Percentiles rank a stretch among this genome's conserved stretches.
Evolutionary conservation across 352 stramenopile species (phyloP).

Genomic region (Phytophthora ohioensis): DNA sequence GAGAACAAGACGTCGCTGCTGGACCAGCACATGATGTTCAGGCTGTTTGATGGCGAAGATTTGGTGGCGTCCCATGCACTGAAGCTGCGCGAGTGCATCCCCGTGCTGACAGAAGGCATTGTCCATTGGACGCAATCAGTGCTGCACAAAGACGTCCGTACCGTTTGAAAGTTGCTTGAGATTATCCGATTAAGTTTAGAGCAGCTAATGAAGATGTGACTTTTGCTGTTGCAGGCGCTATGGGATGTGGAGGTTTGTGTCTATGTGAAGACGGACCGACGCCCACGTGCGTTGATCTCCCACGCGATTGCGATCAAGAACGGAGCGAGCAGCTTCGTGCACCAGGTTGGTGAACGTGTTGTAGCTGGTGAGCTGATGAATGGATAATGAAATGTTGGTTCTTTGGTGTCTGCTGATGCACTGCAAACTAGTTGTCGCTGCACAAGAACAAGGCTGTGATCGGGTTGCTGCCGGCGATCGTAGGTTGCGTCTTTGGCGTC

Average conservation of each 20-base stretch:
- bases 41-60: slow-evolving; percentile 36
- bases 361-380: not conserved
- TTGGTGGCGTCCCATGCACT: slow-evolving; percentile 46
- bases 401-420: not conserved
- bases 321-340: slow-evolving; percentile 41
- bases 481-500: slow-evolving; percentile 55
- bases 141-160: slow-evolving; percentile 42
- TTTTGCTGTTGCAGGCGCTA: slow-evolving; percentile 27
- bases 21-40: slow-evolving; percentile 51
- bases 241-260: slow-evolving; percentile 49
- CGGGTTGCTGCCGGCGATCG: slow-evolving; percentile 55
- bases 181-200: not conserved
- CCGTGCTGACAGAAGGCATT: slow-evolving; percentile 51
- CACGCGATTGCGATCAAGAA: slow-evolving; percentile 53
- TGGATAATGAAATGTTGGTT: not conserved
- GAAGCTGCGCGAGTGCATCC: slow-evolving; percentile 59
- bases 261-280: slow-evolving; percentile 50
- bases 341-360: slow-evolving; percentile 43
- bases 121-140: slow-evolving; percentile 53
- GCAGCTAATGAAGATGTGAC: not conserved
- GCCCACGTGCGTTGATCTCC: slow-evolving; percentile 53
- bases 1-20: slow-evolving; percentile 52
- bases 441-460: slow-evolving; percentile 68
- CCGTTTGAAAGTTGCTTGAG: slow-evolving; percentile 2
- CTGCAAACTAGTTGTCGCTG: slow-evolving; percentile 49